Conservation (phyloP, 768 basidiomycete genomes). For the Termitomyces sp. region DNA sequence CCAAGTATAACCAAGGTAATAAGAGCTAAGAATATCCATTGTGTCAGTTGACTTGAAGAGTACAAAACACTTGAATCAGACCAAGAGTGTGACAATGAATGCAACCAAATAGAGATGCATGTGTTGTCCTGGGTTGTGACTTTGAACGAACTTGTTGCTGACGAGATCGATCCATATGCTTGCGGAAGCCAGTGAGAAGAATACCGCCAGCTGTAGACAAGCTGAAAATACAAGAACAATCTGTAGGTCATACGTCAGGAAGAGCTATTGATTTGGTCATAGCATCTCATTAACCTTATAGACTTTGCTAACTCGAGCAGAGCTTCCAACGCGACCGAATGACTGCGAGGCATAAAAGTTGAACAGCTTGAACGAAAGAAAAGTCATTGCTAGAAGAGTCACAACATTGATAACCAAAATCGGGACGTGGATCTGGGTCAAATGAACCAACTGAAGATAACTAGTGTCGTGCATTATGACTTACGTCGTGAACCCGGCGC, state of each 20-base stretch:
- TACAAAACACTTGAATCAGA: slow-evolving; percentile 24
- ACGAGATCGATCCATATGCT: slow-evolving; percentile 50
- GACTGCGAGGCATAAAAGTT: slow-evolving; percentile 45
- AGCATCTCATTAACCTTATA: slow-evolving; percentile 38
- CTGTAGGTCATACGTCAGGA: slow-evolving; percentile 24
- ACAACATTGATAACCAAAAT: slow-evolving; percentile 38
- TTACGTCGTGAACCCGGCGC: slow-evolving; percentile 28
- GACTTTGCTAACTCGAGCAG: slow-evolving; percentile 39
- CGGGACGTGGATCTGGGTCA: slow-evolving; percentile 30
- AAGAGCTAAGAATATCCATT: slow-evolving; percentile 28
- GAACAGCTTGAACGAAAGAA: slow-evolving; percentile 41
- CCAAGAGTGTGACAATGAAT: slow-evolving; percentile 39
- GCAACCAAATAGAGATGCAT: slow-evolving; percentile 37
- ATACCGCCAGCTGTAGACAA: slow-evolving; percentile 44
- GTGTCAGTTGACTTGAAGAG: not conserved
- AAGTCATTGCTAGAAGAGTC: slow-evolving; percentile 34
- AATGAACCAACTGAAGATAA: not conserved
- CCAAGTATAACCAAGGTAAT: slow-evolving; percentile 48
- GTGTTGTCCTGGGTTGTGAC: slow-evolving; percentile 31
- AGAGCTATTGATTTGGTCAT: not conserved
- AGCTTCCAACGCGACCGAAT: slow-evolving; percentile 50
- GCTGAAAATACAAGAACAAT: slow-evolving; percentile 50
- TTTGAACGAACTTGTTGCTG: slow-evolving; percentile 13
- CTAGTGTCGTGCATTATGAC: slow-evolving; percentile 16
- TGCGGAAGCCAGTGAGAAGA: slow-evolving; percentile 47